Percentiles rank a stretch among this genome's conserved stretches.
These are phyloP conservation scores for Verticillium albo-atrum DNA, from an alignment of 2,329 filamentous ascomycete genomes.

Conservation along the genomic window DNA sequence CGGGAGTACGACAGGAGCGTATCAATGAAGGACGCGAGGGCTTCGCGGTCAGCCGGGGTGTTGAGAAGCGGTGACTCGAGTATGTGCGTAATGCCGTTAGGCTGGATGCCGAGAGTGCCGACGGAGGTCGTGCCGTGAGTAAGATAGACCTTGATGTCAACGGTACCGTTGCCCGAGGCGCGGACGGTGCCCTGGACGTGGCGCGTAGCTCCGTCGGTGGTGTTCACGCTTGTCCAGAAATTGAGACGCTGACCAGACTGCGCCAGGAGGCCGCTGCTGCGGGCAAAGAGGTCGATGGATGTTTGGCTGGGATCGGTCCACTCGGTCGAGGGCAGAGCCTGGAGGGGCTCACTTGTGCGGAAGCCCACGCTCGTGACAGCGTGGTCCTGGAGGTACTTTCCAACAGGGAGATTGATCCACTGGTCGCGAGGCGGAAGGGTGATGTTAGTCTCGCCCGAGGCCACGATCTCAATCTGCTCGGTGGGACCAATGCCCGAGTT, in stretches of 20 bases:
- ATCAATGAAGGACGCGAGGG: constrained; percentile 20
- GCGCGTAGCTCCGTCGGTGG: constrained; percentile 31
- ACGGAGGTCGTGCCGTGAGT: constrained; percentile 44
- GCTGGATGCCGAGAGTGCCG: constrained; percentile 36
- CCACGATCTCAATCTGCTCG: constrained; percentile 41
- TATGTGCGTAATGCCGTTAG: constrained; percentile 35
- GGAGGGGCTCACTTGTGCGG: constrained; percentile 17
- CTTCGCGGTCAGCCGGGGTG: constrained; percentile 22
- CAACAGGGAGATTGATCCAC: constrained; percentile 37
- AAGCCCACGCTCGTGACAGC: constrained; percentile 22
- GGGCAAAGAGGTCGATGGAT: constrained; percentile 26
- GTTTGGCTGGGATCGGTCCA: constrained; percentile 22
- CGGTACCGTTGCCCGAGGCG: constrained; percentile 31
- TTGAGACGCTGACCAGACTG: constrained; percentile 42
- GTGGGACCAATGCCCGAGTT: constrained; percentile 51
- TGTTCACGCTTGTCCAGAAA: constrained; percentile 40
- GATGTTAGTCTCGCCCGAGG: constrained; percentile 34
- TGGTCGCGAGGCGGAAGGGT: constrained; percentile 15
- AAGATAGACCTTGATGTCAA: constrained; percentile 45
- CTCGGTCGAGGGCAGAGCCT: constrained; percentile 18
- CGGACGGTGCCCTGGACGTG: constrained; percentile 41
- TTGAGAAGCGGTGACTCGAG: constrained; percentile 29
- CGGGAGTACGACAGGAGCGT: constrained; percentile 19
- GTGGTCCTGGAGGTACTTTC: constrained; percentile 29
- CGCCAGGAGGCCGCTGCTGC: constrained; percentile 33